phyloP scores from a whole-genome alignment of 2,329 filamentous ascomycete genomes.

The Talaromyces albobiverticillius region DNA sequence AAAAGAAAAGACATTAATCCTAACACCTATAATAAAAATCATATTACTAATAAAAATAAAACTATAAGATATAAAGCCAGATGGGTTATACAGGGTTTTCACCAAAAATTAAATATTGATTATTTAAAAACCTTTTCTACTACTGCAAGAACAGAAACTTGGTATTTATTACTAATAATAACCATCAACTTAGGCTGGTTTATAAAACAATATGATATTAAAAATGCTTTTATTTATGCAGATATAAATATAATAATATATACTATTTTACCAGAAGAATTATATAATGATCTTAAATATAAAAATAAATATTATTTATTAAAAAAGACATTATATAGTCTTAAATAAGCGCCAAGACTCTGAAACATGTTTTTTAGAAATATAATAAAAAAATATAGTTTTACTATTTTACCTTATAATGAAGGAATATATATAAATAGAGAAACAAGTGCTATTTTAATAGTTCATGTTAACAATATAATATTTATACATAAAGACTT shows the following conservation, averaged over 20 bases:
- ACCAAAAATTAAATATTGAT: background rate
- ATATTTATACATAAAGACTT: background rate
- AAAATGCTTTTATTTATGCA: background rate
- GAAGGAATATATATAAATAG: background rate
- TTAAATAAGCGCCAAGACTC: background rate
- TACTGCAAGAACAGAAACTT: background rate
- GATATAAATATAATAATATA: background rate
- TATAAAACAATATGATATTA: conserved; percentile 1
- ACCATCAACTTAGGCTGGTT: background rate
- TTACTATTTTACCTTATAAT: background rate
- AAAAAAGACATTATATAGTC: background rate
- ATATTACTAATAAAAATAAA: background rate
- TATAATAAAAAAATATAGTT: background rate
- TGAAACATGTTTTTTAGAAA: background rate
- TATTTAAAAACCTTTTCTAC: conserved; percentile 2
- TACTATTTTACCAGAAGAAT: background rate
- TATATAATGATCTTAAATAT: background rate
- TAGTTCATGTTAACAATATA: background rate
- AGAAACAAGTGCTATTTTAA: background rate
- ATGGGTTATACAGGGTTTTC: background rate
- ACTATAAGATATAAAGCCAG: background rate
- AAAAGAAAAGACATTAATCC: background rate
- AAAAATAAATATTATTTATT: conserved; percentile 1
- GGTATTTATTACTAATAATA: background rate
- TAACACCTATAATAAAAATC: background rate